Base-by-base conservation (phyloP, 2,329 filamentous ascomycete species). In the Metarhizium robertsii region DNA sequence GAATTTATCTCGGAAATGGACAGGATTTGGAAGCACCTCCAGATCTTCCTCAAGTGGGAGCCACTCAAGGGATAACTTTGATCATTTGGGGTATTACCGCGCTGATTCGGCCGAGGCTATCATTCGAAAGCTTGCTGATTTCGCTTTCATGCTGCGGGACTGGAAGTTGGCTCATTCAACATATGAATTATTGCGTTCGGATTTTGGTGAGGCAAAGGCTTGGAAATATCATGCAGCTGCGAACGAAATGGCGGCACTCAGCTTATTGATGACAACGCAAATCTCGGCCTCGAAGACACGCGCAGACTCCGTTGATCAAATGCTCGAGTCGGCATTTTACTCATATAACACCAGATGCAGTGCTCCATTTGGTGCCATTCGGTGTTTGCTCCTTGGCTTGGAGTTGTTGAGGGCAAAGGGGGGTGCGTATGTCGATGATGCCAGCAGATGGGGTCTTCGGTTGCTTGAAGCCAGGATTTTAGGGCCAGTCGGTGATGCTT, bases 91-190 rank as follows among this genome's bases (percentile, higher is more conserved):
- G 1, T 95, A 89, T 67, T 99, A 97, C 70, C 79, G 81, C 30
- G 87, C 90, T 0, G 90, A 95, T 59, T 77, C 88, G 0, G 85
- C 91, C 0, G 95, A 99, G 74, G 92, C 92, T 3, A 81, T 94
- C 52, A 89, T 99, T 83, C 86, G 94, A 40, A 95, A 95, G 66
- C 76, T 99, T 51, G 94, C 90, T 47, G 94, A 99, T 68, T 97
- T 92, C 71, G 86, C 91, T 11, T 95, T 99, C 66, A 96, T 99
- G 92, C 79, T 99, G 42, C 84, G 94, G 36, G 95, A 99, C 70
- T 99, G 88, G 84, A 96, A 95, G 70, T 75, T 99, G 40, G 90
- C 94, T 10, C 83, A 94, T 62, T 91, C 87, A 13, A 96, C 90
- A 0, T 99, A 96, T 67, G 92, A 99, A 56, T 80, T 99, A 5